Evolutionary conservation across 2,329 filamentous ascomycete species (phyloP).

Genomic region (Colletotrichum paranaense): DNA sequence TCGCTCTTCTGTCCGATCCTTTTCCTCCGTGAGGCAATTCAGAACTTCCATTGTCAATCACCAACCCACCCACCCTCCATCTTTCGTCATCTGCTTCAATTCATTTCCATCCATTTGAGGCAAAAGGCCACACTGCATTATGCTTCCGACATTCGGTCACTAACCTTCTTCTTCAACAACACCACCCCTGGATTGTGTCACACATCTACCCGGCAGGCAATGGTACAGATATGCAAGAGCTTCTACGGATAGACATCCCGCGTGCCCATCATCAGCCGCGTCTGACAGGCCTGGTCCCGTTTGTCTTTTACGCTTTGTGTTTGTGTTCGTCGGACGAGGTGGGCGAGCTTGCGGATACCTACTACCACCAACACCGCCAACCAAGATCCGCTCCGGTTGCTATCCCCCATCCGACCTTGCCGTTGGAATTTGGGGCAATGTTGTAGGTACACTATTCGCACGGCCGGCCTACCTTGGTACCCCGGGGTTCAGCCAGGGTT

Average conservation of each 20-base stretch:
- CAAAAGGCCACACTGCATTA: too few relatives aligned
- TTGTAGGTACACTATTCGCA: too few relatives aligned
- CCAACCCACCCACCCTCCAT: too few relatives aligned
- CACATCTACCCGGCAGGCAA: not conserved
- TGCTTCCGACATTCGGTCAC: not conserved
- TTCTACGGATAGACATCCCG: not conserved
- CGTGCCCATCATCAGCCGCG: not conserved
- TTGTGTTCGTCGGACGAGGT: not conserved
- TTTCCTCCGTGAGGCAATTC: not conserved
- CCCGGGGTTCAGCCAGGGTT: too few relatives aligned
- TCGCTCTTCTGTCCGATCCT: not conserved
- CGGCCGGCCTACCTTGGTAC: not conserved
- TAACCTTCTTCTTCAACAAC: not conserved
- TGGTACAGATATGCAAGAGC: not conserved
- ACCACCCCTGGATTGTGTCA: too few relatives aligned
- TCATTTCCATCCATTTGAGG: too few relatives aligned
- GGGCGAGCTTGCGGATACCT: not conserved
- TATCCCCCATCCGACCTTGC: slow-evolving; percentile 20
- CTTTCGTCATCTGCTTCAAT: too few relatives aligned
- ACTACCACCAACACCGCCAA: not conserved
- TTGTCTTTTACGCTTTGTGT: not conserved
- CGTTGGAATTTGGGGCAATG: slow-evolving; percentile 10
- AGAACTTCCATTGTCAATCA: not conserved
- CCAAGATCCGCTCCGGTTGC: slow-evolving; percentile 7
- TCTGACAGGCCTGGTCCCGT: not conserved